Evolutionary conservation across 2,329 filamentous ascomycete species (phyloP).

Genomic region (Ophiosphaerella narmari): DNA sequence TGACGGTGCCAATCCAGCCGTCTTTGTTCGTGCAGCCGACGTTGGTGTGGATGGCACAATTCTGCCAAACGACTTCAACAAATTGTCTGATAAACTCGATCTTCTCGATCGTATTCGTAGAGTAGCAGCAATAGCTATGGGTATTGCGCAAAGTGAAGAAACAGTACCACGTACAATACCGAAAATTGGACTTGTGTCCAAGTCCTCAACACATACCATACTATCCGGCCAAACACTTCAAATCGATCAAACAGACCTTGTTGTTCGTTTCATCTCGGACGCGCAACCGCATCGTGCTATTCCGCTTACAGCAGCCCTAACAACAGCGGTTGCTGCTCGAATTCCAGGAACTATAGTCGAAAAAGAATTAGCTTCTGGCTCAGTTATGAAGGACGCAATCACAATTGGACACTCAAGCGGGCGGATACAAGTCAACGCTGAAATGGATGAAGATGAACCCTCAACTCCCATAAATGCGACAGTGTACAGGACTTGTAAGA

Average conservation of each 20-base stretch:
- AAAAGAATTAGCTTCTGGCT: constrained; percentile 29
- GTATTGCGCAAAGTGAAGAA: constrained; percentile 54
- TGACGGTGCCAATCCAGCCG: constrained; percentile 67
- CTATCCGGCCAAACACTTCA: constrained; percentile 46
- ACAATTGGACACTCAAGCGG: constrained; percentile 49
- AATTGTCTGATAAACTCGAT: constrained; percentile 54
- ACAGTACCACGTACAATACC: constrained; percentile 63
- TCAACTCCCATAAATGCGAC: background rate
- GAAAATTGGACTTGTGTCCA: constrained; percentile 64
- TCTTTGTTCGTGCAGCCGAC: constrained; percentile 63
- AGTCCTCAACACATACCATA: constrained; percentile 43
- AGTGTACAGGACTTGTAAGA: constrained; percentile 37
- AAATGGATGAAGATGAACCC: background rate
- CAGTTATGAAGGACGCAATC: constrained; percentile 34
- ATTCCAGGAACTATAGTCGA: constrained; percentile 45
- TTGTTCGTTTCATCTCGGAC: constrained; percentile 52
- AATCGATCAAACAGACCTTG: constrained; percentile 43
- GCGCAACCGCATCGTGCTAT: constrained; percentile 51
- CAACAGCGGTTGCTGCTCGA: constrained; percentile 48
- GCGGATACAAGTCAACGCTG: background rate
- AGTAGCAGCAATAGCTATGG: constrained; percentile 65
- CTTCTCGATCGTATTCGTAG: constrained; percentile 63
- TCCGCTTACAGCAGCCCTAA: constrained; percentile 50
- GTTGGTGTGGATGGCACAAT: constrained; percentile 57
- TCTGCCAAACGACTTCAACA: constrained; percentile 60